Percentiles rank a stretch among this genome's conserved stretches.
Evolutionary conservation across 768 basidiomycete genomes (phyloP).

Genomic region (Phylloporus sp.): DNA sequence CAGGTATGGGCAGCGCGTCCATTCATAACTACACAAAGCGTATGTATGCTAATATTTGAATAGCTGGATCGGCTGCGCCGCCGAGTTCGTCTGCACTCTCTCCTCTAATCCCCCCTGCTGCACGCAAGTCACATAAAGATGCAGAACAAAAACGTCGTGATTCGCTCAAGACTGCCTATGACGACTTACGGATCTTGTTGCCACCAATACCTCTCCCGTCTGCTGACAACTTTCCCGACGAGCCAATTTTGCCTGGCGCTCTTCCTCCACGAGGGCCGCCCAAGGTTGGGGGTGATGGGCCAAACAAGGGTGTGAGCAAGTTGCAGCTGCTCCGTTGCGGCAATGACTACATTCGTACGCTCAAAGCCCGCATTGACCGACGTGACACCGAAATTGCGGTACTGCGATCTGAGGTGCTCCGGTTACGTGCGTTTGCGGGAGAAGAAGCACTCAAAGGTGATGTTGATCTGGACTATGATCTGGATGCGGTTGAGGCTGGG

Average conservation of each 20-base stretch:
- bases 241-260: conserved; percentile 80
- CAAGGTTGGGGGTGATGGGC: conserved; percentile 81
- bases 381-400: conserved; percentile 73
- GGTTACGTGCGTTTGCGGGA: conserved; percentile 44
- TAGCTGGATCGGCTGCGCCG: conserved; percentile 34
- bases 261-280: conserved; percentile 89
- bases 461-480: conserved; percentile 28
- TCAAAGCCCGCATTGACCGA: conserved; percentile 74
- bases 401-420: conserved; percentile 62
- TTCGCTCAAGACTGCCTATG: conserved; percentile 91
- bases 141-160: conserved; percentile 98
- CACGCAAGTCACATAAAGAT: conserved; percentile 87
- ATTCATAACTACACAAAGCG: neutral
- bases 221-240: conserved; percentile 65
- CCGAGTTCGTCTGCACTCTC: conserved; percentile 25
- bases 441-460: conserved; percentile 20
- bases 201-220: conserved; percentile 85
- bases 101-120: conserved; percentile 43
- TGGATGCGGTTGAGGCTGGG: conserved; percentile 27
- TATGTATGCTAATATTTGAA: conserved; percentile 2
- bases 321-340: conserved; percentile 86
- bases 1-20: conserved; percentile 42
- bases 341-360: conserved; percentile 78
- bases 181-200: conserved; percentile 75
- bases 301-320: conserved; percentile 93